These are phyloP conservation scores for Podochytrium sp. DNA, from an alignment of 192 early-diverging fungal species.

Conservation along the genomic window DNA sequence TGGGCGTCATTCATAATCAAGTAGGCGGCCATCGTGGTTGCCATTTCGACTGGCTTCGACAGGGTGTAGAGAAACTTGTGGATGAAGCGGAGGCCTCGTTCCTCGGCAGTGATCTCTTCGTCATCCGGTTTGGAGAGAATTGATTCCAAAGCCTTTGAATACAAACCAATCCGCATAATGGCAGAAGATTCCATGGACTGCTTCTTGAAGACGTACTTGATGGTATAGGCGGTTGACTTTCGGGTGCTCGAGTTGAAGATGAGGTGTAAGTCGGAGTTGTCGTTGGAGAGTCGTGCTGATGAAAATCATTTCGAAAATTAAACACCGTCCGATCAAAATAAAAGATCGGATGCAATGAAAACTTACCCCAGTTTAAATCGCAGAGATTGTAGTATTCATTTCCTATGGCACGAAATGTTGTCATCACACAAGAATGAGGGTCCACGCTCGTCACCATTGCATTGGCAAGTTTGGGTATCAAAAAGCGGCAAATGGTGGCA, in stretches of 20 bases:
- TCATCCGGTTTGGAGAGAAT: not conserved
- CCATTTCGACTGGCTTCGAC: not conserved
- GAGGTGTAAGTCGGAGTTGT: no score
- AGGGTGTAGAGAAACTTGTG: not conserved
- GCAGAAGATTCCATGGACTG: not conserved
- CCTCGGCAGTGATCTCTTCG: not conserved
- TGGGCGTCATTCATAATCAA: not conserved
- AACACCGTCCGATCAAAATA: no score
- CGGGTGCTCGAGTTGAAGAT: no score
- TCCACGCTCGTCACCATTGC: not conserved
- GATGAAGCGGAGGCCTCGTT: not conserved
- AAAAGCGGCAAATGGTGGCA: not conserved
- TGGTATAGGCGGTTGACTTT: not conserved
- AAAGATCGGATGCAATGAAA: no score
- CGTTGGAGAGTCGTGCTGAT: no score
- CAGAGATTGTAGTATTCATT: no score
- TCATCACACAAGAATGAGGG: not conserved
- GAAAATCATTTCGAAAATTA: no score
- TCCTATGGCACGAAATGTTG: not conserved
- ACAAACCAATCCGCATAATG: not conserved
- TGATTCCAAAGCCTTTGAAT: not conserved
- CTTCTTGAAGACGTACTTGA: not conserved
- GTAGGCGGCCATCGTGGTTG: not conserved
- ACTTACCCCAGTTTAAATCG: not conserved
- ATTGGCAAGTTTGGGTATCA: not conserved